phyloP scores from a whole-genome alignment of 2,329 filamentous ascomycete genomes.

The Colletotrichum endophyticum region DNA sequence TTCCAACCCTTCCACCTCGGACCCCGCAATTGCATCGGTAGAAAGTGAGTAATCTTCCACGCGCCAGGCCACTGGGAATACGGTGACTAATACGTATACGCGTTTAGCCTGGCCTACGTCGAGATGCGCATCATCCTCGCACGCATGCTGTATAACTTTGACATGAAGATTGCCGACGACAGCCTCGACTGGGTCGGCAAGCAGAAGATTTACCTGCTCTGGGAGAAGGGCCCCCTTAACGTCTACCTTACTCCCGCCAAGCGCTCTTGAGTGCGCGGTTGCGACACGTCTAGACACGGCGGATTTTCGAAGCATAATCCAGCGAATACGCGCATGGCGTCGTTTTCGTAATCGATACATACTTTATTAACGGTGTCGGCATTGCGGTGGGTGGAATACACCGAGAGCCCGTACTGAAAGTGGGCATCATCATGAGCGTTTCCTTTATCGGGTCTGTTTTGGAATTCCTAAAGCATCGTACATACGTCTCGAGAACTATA shows the following conservation, averaged over 20 bases:
- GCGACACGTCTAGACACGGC: background rate
- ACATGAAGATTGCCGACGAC: constrained; percentile 41
- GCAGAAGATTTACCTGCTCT: constrained; percentile 16
- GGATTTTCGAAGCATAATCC: background rate
- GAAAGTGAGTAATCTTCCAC: constrained; percentile 42
- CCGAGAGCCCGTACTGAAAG: background rate
- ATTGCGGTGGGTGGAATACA: background rate
- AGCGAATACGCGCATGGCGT: background rate
- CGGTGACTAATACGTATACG: background rate
- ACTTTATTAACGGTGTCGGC: background rate
- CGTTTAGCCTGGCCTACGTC: constrained; percentile 43
- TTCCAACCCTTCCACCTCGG: constrained; percentile 54
- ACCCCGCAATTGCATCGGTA: constrained; percentile 54
- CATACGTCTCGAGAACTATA: background rate
- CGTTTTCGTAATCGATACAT: background rate
- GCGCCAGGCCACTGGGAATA: background rate
- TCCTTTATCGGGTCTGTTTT: background rate
- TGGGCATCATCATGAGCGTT: background rate
- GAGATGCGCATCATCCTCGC: constrained; percentile 54
- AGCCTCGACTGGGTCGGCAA: constrained; percentile 37
- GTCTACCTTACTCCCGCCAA: constrained; percentile 5
- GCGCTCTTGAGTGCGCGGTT: background rate
- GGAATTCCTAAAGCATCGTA: background rate
- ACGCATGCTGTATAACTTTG: constrained; percentile 50
- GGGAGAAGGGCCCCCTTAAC: constrained; percentile 14